These are phyloP conservation scores for Rhizopus stolonifer DNA, from an alignment of 371 early-diverging fungal species.

Conservation along the genomic window DNA sequence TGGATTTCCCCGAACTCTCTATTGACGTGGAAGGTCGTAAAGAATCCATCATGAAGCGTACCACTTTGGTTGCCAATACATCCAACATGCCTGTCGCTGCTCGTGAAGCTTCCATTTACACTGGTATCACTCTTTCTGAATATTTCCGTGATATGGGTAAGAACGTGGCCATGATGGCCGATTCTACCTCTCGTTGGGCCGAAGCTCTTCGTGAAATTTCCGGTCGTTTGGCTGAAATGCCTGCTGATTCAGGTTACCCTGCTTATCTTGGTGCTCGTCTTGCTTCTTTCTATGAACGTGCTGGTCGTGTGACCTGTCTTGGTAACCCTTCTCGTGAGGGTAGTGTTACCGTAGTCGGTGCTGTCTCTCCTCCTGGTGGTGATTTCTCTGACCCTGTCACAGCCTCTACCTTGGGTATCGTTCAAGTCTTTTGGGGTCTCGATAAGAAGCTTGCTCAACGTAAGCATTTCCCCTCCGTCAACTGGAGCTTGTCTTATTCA, in stretches of 20 bases:
- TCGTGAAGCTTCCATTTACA: constrained; percentile 99
- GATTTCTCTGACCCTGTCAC: constrained; percentile 99
- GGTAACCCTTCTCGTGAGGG: constrained; percentile 97
- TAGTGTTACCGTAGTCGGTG: constrained; percentile 99
- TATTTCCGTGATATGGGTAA: constrained; percentile 99
- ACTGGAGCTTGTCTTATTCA: constrained; percentile 99
- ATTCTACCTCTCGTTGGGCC: constrained; percentile 99
- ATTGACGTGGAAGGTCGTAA: constrained; percentile 91
- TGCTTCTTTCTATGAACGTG: constrained; percentile 99
- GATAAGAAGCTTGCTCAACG: constrained; percentile 99
- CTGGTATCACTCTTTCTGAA: constrained; percentile 99
- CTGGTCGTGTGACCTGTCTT: constrained; percentile 95
- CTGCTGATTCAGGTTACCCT: constrained; percentile 99
- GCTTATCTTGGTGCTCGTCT: constrained; percentile 99
- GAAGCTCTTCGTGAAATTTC: constrained; percentile 99
- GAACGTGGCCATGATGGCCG: constrained; percentile 99
- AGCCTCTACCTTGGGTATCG: constrained; percentile 98
- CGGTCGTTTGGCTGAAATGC: constrained; percentile 99
- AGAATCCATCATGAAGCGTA: constrained; percentile 99
- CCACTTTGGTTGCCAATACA: constrained; percentile 99
- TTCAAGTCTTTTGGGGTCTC: constrained; percentile 99
- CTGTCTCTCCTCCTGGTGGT: constrained; percentile 99
- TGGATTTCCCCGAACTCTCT: constrained; percentile 99
- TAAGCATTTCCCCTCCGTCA: constrained; percentile 99
- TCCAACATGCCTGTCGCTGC: constrained; percentile 99